Evolutionary conservation across 495 filamentous ascomycete genomes (phyloP), one percentile per base, ranked within the genome.

Genomic region (Rhizodiscina lignyota): DNA sequence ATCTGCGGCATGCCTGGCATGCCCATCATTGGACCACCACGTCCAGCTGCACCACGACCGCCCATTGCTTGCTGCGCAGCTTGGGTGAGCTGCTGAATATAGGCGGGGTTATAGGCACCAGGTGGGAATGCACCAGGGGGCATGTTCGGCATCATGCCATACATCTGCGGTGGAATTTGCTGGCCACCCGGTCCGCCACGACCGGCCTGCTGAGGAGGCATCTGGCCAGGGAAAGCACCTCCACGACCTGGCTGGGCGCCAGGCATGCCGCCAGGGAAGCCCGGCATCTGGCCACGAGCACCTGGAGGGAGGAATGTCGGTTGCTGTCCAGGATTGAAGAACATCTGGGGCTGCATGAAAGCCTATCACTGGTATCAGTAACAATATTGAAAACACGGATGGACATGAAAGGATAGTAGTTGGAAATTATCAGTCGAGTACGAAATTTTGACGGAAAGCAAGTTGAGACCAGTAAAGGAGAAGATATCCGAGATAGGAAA

Each of bases 311-410:
- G 72, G 53, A 79, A 58, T n/a, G n/a, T n/a, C 11, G 74, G 68
- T 62, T 89, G 87, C 60, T 91, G 83, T 21, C 79, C 79, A 37
- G 80, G 80, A 19, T 70, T 73, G 50, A 85, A 91, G 67, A 83
- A 94, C 64, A 94, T 83, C 32, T 78, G 74, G 38, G 78, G 69
- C 55, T 83, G 80, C 73, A 89, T 74, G 62, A 68, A 75, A 42
- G 61, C 40, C 36, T 42, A 35, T 34, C 12, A 10, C 21, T 5
- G 21, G 10, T 11, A 30, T 39, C 37, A 48, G 40, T 18, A 20
- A 22, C 11, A 5, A 36, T 30, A n/a, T 10, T 12, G 19, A 30
- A 39, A 21, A 3, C 23, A 18, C 19, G 18, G 12, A 13, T 27
- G 26, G 18, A 20, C 10, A 37, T 13, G 32, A 16, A 32, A 26